Base-by-base conservation (phyloP, 352 stramenopile genomes). In the Albugo laibachii region DNA sequence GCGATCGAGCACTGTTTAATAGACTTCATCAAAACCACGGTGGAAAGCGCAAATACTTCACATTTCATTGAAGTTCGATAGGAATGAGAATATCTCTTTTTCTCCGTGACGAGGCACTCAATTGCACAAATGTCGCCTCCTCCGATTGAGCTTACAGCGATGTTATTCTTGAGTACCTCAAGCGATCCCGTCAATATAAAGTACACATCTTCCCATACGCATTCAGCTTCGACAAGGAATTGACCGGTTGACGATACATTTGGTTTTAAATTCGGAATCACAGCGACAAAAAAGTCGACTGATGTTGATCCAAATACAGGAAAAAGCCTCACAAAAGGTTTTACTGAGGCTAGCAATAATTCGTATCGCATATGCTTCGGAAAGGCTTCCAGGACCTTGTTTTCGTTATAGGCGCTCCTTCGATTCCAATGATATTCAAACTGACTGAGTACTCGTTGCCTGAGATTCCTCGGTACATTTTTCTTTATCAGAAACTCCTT, bases 391-490 rank as follows among this genome's bases (percentile, higher is more conserved):
- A 88, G 63, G 37, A 88, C 46, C 13, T 56, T 51, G 8, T 82
- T 60, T 57, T 88, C 76, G 31, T 83, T 72, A 55, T 86, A 88
- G 11, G 84, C 65, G 0, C 73, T 81, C 24, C 73, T 65, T 27
- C 61, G 61, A 18, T 63, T 77, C 69, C 74, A 87, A 50, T 83
- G 72, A 53, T 76, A 86, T 54, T 88, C 73, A 47, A 84, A 84
- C 47, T 88, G 71, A 37, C 69, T 83, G 19, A 86, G 68, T 20
- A 86, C 58, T 10, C 72, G 66, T 41, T 82, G 70, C 11, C 74
- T 63, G 10, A 86, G 53, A 21, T 69, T 61, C 1, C 72, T 56
- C 2, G 71, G 76, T 39, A 88, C 82, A 18, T 60, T 50, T 13
- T 72, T 63, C 45, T 84, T 79, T 24, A 80, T 58, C 16, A 88